Base-by-base conservation (phyloP, 176 grass and related monocot genomes). In the Eleusine coracana region DNA sequence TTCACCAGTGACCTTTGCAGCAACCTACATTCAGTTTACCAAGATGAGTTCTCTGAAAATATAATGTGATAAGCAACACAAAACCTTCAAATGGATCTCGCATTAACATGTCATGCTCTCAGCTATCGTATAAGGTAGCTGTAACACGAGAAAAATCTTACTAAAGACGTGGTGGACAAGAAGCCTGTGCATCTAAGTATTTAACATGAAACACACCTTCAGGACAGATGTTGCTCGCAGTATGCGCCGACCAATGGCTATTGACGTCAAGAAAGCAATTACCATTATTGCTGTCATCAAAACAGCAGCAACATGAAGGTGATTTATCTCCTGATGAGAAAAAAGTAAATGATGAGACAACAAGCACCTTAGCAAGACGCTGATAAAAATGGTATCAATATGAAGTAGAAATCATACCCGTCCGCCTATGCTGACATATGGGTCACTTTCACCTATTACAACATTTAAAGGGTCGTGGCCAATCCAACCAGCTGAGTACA, bases 401-500 rank as follows among this genome's bases (percentile, higher is more conserved):
- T 16, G 74, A 89, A 39, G 69, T 37, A 78, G 67, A 82, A 42
- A 70, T 41, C 82, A 80, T 88, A 98, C 96, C 79, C 92, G 80
- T 70, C 96, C 95, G 45, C 84, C 80, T 82, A 98, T 93, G 84
- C 74, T 90, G 49, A 93, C 91, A 73, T 98, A 98, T 44, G 96
- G 92, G 78, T 95, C 96, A 68, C 76, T 91, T 83, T 67, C 80
- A 82, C 96, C 96, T 28, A 98, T 98, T 21, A 98, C 92, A 86
- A 98, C 96, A 21, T 88, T 91, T 65, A 95, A 80, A 74, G 92
- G 84, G 89, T 98, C 96, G 73, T 88, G 87, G 23, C 92, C 96
- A 80, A 98, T 93, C 96, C 96, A 98, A 20, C 96, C 96, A 89
- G 96, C 96, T 98, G 83, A 90, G 90, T 73, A 82, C 79, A 85